These are phyloP conservation scores for Boletus rubescentipes DNA, from an alignment of 768 basidiomycete genomes.

Conservation along the genomic window DNA sequence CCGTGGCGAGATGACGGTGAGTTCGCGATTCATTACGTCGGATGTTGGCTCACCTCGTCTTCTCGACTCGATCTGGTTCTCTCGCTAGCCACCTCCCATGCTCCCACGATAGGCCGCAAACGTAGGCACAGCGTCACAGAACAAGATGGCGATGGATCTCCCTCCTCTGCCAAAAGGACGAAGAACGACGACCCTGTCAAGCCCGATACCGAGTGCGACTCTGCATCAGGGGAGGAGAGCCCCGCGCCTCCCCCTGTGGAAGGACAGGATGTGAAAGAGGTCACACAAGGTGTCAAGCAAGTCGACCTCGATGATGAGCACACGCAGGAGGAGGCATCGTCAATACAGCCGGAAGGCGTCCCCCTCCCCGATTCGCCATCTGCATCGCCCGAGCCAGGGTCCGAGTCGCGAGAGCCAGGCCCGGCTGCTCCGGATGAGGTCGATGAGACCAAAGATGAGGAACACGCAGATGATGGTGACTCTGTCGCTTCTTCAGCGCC, in stretches of 20 bases:
- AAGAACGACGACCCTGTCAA: constrained; percentile 22
- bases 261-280: constrained; percentile 60
- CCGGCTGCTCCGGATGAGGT: neutral
- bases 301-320: constrained; percentile 56
- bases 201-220: constrained; percentile 28
- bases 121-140: constrained; percentile 55
- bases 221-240: constrained; percentile 19
- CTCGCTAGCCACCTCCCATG: constrained; percentile 65
- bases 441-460: constrained; percentile 6
- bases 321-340: constrained; percentile 9
- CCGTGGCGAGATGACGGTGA: constrained; percentile 79
- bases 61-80: no score
- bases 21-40: constrained; percentile 24
- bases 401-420: constrained; percentile 7
- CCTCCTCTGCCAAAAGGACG: constrained; percentile 35
- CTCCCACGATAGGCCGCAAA: constrained; percentile 66
- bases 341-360: constrained; percentile 31
- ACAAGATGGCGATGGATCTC: constrained; percentile 37
- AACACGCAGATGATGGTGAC: constrained; percentile 11
- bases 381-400: constrained; percentile 20
- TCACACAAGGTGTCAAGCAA: constrained; percentile 67
- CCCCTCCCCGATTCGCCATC: constrained; percentile 41
- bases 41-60: constrained; percentile 11
- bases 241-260: constrained; percentile 25
- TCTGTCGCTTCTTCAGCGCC: constrained; percentile 26